Evolutionary conservation across 1,284 basidiomycete species (phyloP).

Genomic region (Chondrostereum purpureum): DNA sequence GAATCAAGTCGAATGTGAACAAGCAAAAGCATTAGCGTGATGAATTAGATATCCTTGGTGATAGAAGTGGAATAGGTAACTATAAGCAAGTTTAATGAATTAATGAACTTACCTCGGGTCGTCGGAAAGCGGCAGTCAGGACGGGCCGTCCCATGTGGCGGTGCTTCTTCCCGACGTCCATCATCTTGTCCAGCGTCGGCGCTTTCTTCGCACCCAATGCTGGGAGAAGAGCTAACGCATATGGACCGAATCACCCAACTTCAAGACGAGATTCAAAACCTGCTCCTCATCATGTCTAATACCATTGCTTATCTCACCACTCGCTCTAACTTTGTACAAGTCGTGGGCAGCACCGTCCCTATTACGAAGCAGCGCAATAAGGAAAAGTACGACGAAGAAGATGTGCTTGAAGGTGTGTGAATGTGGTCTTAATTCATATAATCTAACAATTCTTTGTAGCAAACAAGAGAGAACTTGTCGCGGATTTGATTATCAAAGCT

Average conservation of each 20-base stretch:
- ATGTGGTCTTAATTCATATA: constrained; percentile 1
- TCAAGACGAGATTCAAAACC: constrained; percentile 82
- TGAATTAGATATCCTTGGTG: too few species aligned
- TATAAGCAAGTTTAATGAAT: too few species aligned
- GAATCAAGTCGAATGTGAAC: too few species aligned
- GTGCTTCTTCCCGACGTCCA: too few species aligned
- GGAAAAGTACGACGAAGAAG: constrained; percentile 49
- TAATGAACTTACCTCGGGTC: too few species aligned
- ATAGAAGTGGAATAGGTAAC: too few species aligned
- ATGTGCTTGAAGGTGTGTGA: constrained; percentile 29
- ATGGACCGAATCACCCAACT: constrained; percentile 88
- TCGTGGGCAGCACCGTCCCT: constrained; percentile 51
- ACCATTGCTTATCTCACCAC: constrained; percentile 52
- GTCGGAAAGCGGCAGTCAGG: too few species aligned
- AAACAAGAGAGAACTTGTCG: constrained; percentile 74
- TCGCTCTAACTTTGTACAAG: constrained; percentile 51
- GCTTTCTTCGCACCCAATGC: constrained; percentile 43
- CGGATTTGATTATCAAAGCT: constrained; percentile 73
- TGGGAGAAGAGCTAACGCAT: constrained; percentile 72
- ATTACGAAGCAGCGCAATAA: constrained; percentile 52
- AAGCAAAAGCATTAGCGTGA: too few species aligned
- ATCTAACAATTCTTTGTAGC: constrained; percentile 32
- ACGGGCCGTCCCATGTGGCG: too few species aligned
- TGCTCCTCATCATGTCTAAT: constrained; percentile 60
- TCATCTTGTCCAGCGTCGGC: too few species aligned